Evolutionary conservation across 495 filamentous ascomycete genomes (phyloP), one percentile per base, ranked within the genome.

Genomic region (Talaromyces wortmannii): DNA sequence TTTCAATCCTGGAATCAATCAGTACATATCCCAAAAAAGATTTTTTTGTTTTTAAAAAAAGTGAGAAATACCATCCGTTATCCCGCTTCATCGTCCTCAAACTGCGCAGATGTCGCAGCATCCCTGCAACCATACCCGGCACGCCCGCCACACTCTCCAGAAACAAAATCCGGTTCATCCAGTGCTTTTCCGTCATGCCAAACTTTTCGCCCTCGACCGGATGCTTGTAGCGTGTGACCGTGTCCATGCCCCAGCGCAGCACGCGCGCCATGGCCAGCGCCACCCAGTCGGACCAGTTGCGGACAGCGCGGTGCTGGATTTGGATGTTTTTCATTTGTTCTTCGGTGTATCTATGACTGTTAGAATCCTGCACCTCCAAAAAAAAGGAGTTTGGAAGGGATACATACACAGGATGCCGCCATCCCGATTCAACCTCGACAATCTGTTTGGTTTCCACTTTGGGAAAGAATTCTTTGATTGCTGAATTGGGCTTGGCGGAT

Each of bases 61-160:
- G 32, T 49, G 17, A 31, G 11, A 55, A 3, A 59, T 66, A 83
- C 92, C 94, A 97, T 66, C 95, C 94, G 59, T 97, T 96, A 67
- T 98, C 94, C 32, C 94, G 72, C 73, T 90, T 91, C 75, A 98
- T 83, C 6, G 84, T 78, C 45, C 94, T 78, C 55, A 98, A 72
- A 59, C 85, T 90, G 63, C 87, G 82, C 6, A 98, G 73, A 70
- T 98, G 94, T 16, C 94, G 78, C 11, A 97, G 72, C 86, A 95
- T 96, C 7, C 92, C 94, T 0, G 85, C 94, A 5, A 97, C 95
- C 91, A 97, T 97, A 0, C 95, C 95, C 0, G 95, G 95, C 0
- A 98, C 94, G 16, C 87, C 94, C 8, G 94, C 94, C 31, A 98
- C 89, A 50, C 87, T 91, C 69, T 98, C 94, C 50, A 98, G 79